These are phyloP conservation scores for Porogramme epimiltina DNA, from an alignment of 1,284 basidiomycete species.

Conservation along the genomic window DNA sequence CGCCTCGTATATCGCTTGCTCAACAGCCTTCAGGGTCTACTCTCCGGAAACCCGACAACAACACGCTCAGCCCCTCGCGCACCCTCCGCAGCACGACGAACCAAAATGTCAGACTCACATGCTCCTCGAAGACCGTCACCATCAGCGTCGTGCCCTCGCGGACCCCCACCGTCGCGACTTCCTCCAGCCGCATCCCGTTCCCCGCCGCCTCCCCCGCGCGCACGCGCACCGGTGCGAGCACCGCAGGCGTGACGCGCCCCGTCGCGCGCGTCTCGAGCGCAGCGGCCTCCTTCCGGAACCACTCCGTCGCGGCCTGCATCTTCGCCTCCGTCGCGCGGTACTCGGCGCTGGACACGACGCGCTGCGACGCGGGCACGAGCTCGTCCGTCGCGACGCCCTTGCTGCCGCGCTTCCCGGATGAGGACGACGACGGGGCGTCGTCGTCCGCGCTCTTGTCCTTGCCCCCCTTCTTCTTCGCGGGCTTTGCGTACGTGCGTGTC, in stretches of 20 bases:
- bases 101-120: slow-evolving; percentile 44
- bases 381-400: slow-evolving; percentile 23
- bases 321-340: slow-evolving; percentile 60
- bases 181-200: slow-evolving; percentile 51
- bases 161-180: slow-evolving; percentile 77
- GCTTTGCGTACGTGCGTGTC: slow-evolving; percentile 18
- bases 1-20: slow-evolving; percentile 70
- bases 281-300: slow-evolving; percentile 73
- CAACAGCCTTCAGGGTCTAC: slow-evolving; percentile 75
- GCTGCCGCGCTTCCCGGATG: not conserved
- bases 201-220: slow-evolving; percentile 41
- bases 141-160: slow-evolving; percentile 71
- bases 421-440: slow-evolving; percentile 10
- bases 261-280: slow-evolving; percentile 67
- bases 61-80: not conserved
- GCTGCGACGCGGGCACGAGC: slow-evolving; percentile 38
- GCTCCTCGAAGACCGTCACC: slow-evolving; percentile 75
- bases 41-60: slow-evolving; percentile 21
- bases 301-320: slow-evolving; percentile 65
- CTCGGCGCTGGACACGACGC: slow-evolving; percentile 41
- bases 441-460: slow-evolving; percentile 15
- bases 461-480: slow-evolving; percentile 15
- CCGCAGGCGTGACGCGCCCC: slow-evolving; percentile 71
- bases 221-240: slow-evolving; percentile 72
- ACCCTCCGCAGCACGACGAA: slow-evolving; percentile 3